phyloP scores from a whole-genome alignment of 345 rosid species.

The Rhizophora mangle region DNA sequence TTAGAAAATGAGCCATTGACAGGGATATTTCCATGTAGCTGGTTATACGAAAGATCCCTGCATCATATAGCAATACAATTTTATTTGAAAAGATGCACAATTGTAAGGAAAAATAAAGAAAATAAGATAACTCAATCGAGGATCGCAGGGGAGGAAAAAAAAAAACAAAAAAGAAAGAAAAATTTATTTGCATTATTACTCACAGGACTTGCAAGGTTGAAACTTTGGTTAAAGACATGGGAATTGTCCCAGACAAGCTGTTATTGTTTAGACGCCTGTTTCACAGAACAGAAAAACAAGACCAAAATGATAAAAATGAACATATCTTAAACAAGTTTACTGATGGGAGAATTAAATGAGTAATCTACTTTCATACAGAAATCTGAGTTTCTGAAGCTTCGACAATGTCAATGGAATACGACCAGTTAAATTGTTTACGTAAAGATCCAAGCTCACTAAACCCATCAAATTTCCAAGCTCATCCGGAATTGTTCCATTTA shows the following conservation, averaged over 20 bases:
- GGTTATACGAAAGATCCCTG: slow-evolving; percentile 84
- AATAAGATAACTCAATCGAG: neutral
- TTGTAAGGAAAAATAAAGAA: too few relatives aligned
- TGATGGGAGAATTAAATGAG: neutral
- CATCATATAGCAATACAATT: slow-evolving; percentile 20
- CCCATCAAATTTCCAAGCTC: slow-evolving; percentile 76
- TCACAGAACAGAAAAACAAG: slow-evolving; percentile 16
- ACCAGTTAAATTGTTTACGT: slow-evolving; percentile 60
- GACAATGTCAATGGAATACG: slow-evolving; percentile 57
- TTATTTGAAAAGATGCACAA: neutral
- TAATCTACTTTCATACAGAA: slow-evolving; percentile 50
- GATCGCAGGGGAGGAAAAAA: neutral
- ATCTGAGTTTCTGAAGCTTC: slow-evolving; percentile 57
- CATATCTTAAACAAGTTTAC: neutral
- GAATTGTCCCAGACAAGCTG: slow-evolving; percentile 55
- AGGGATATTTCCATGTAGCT: slow-evolving; percentile 61
- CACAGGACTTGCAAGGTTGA: slow-evolving; percentile 64
- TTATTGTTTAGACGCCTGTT: slow-evolving; percentile 81
- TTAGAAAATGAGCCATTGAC: slow-evolving; percentile 75
- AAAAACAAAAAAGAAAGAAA: neutral
- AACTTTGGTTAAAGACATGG: slow-evolving; percentile 45
- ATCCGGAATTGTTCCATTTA: slow-evolving; percentile 66
- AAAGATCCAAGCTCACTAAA: slow-evolving; percentile 96
- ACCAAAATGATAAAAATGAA: neutral
- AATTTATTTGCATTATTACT: slow-evolving; percentile 29